phyloP scores from a whole-genome alignment of 805 yeast genomes.

The Pichia paraexigua region DNA sequence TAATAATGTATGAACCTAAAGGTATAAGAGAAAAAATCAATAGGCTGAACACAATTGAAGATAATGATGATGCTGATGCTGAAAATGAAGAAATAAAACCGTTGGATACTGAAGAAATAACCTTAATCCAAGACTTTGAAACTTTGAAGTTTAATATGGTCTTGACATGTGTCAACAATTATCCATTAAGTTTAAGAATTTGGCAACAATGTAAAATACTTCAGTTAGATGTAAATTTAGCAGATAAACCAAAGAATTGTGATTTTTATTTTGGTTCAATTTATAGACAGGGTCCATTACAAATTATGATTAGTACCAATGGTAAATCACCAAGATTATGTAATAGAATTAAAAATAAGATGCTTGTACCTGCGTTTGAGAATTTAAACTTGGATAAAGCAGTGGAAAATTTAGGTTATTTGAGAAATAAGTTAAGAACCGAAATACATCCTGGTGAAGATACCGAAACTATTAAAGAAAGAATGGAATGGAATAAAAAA shows the following conservation, averaged over 20 bases:
- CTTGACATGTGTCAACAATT: constrained; percentile 69
- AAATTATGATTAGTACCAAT: constrained; percentile 75
- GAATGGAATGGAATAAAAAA: constrained; percentile 67
- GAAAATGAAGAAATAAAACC: constrained; percentile 7
- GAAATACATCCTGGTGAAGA: constrained; percentile 38
- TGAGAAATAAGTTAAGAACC: constrained; percentile 43
- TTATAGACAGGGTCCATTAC: constrained; percentile 63
- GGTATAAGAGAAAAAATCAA: constrained; percentile 1
- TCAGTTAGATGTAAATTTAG: constrained; percentile 63
- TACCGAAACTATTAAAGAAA: constrained; percentile 38
- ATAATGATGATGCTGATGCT: constrained; percentile 10
- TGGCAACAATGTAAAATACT: constrained; percentile 40
- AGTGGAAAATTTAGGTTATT: constrained; percentile 48
- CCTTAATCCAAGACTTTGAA: constrained; percentile 29
- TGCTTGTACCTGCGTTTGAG: constrained; percentile 37
- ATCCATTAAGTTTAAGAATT: constrained; percentile 46
- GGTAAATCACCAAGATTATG: constrained; percentile 77
- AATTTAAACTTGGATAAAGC: constrained; percentile 43
- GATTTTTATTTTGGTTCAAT: constrained; percentile 83
- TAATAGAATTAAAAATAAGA: constrained; percentile 48
- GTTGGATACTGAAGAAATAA: constrained; percentile 21
- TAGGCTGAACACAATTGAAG: constrained; percentile 15
- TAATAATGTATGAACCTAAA: constrained; percentile 39
- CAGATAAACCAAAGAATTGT: constrained; percentile 77
- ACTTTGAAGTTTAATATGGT: constrained; percentile 49